Evolutionary conservation across 805 yeast species (phyloP), one percentile per base, ranked within the genome.

Genomic region (Kodamaea jinghongensis): DNA sequence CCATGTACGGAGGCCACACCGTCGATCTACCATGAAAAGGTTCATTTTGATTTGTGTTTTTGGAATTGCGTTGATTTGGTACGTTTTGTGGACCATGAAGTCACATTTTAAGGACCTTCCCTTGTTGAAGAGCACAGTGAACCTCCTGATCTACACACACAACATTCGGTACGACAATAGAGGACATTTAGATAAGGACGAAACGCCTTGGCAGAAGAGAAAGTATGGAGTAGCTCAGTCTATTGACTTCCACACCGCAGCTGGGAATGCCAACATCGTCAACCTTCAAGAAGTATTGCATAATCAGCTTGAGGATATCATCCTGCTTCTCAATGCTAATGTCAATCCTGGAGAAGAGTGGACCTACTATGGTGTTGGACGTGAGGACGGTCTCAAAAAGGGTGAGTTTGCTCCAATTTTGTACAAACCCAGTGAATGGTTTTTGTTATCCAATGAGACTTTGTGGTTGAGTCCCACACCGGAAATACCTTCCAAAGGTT

Each of bases 141-240:
- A 38, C 10, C 33, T 46, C n/a, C 31, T 64, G 12, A 34, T 56
- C 3, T 73, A 72, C 48, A 64, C 74, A 15, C 67, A 74, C 46
- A 74, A 74, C 46, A 69, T 74, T 36, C 54, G 79, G 23, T 70
- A 54, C 42, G 78, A 71, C 43, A 70, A 70, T 47, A 46, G 39
- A 14, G 42, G 50, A 12, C 44, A 53, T 17, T 54, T 58, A 0
- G 66, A 50, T 29, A 45, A 52, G 5, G 67, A 65, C 11, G 83
- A 78, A 50, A 48, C 51, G 38, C 64, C 65, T 1, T 78, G 83
- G 83, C 43, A 44, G 3, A 56, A 48, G 12, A 63, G 83, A 25
- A 62, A 62, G 43, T 48, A 45, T 2, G 63, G 60, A 5, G 58
- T 76, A 5, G 54, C 61, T 11, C 52, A 63, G 25, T 63, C 72